Evolutionary conservation across 1,139 yeast genomes (phyloP), one percentile per base, ranked within the genome.

Genomic region (Yarrowia galli): DNA sequence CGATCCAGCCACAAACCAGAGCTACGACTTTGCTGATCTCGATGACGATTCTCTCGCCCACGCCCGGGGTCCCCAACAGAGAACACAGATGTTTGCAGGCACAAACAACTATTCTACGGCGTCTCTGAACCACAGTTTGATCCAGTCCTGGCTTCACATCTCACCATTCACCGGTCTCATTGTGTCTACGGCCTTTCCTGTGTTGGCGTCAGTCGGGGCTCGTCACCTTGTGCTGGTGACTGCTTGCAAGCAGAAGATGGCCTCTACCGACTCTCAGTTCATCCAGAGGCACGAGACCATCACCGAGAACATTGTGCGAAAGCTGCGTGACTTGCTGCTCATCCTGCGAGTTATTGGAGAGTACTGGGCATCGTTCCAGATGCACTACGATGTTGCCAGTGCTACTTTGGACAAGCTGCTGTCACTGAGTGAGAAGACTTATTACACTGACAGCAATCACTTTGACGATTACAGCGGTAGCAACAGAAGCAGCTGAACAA

Each of bases 111-210:
- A 61, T 28, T 61, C 66, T 46, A 61, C 66, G 8, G 66, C 66
- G 46, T 61, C 66, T 25, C 38, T 61, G 66, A 61, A 61, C 46
- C 66, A 61, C 46, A 23, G 38, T 22, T 28, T 61, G 56, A 61
- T 61, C 28, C 66, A 61, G 56, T 61, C 66, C 22, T 61, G 66
- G 66, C 46, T 61, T 8, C 66, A 61, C 36, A 46, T 61, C 18
- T 61, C 66, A 13, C 66, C 66, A 4, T 61, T 61, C 28, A 61
- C 66, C 2, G 66, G 66, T 23, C 45, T 61, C 18, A 61, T 61
- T 61, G 66, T 61, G n/a, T 61, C 66, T n/a, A 61, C 66, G n/a
- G 66, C 66, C 18, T 61, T 61, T 15, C 66, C 66, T 6, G 66
- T 61, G 4, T 13, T 61, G 45, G 66, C 66, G 3, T 46, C 56